Percentiles rank a stretch among this genome's conserved stretches.
These are phyloP conservation scores for Aspergillus flavus DNA, from an alignment of 2,329 filamentous ascomycete genomes.

Conservation along the genomic window DNA sequence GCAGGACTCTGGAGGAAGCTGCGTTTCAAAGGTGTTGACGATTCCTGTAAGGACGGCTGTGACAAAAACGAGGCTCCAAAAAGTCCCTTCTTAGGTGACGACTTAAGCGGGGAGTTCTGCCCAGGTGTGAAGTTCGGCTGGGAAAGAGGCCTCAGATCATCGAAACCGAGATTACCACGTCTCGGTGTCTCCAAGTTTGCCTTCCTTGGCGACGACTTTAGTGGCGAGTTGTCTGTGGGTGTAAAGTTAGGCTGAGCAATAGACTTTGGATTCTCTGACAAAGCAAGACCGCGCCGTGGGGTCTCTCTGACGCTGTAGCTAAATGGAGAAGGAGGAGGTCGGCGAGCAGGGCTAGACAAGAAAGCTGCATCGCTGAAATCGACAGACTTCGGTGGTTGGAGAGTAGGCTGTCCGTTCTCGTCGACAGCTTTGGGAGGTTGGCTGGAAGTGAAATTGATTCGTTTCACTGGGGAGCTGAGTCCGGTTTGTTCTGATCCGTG, in stretches of 20 bases:
- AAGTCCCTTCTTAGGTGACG: conserved; percentile 29
- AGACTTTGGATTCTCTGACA: conserved; percentile 25
- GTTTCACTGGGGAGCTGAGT: conserved; percentile 38
- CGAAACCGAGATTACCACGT: conserved; percentile 15
- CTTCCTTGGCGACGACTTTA: conserved; percentile 50
- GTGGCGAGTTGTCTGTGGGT: conserved; percentile 38
- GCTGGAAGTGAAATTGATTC: conserved; percentile 33
- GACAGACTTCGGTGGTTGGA: conserved; percentile 31
- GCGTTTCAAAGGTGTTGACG: conserved; percentile 38
- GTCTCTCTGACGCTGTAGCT: conserved; percentile 46
- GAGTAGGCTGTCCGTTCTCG: conserved; percentile 36
- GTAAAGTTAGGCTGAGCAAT: conserved; percentile 27
- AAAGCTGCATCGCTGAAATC: conserved; percentile 37
- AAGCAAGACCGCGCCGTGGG: conserved; percentile 37
- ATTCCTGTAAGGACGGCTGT: conserved; percentile 36
- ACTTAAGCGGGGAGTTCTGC: conserved; percentile 24
- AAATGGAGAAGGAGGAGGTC: conserved; percentile 48
- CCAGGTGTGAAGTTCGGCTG: conserved; percentile 24
- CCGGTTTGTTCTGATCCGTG: conserved; percentile 29
- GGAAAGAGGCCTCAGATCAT: conserved; percentile 8
- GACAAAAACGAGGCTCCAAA: conserved; percentile 38
- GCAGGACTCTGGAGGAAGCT: conserved; percentile 48
- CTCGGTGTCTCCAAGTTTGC: conserved; percentile 24
- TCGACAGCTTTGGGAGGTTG: conserved; percentile 30
- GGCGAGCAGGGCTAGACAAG: conserved; percentile 48